These are phyloP conservation scores for Botrytis medusae DNA, from an alignment of 2,329 filamentous ascomycete genomes.

Conservation along the genomic window DNA sequence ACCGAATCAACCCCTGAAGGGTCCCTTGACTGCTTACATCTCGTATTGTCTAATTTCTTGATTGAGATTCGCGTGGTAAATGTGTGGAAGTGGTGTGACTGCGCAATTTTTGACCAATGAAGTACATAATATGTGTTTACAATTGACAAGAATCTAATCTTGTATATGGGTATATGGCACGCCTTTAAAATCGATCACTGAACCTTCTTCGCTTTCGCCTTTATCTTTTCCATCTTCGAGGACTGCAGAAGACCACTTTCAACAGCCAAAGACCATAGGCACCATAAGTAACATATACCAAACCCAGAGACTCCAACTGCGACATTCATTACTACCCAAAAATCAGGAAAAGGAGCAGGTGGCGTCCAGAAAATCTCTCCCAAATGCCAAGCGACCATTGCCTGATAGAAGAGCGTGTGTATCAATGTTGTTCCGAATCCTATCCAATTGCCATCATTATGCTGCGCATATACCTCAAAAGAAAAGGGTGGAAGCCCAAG, in stretches of 20 bases:
- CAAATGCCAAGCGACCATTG: constrained; percentile 80
- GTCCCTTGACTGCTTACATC: constrained; percentile 13
- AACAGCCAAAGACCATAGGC: constrained; percentile 63
- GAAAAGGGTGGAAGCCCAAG: constrained; percentile 81
- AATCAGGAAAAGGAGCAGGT: constrained; percentile 77
- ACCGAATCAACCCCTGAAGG: neutral
- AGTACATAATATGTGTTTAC: constrained; percentile 7
- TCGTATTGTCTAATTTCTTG: constrained; percentile 14
- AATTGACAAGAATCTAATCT: constrained; percentile 13
- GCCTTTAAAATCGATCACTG: constrained; percentile 32
- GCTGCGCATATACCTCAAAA: constrained; percentile 64
- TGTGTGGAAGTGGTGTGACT: neutral
- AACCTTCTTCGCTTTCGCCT: constrained; percentile 29
- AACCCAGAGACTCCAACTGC: constrained; percentile 84
- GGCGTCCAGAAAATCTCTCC: constrained; percentile 67
- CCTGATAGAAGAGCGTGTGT: constrained; percentile 73
- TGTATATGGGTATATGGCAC: constrained; percentile 34
- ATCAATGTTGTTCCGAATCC: constrained; percentile 63
- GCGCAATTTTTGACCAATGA: neutral
- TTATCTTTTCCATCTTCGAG: constrained; percentile 30
- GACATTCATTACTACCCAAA: constrained; percentile 93
- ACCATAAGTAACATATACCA: constrained; percentile 87
- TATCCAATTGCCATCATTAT: constrained; percentile 47
- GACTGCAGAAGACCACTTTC: constrained; percentile 49
- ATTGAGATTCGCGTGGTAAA: neutral